Evolutionary conservation across 371 early-diverging fungal species (phyloP), one percentile per base, ranked within the genome.

Genomic region (Mortierella sp.): DNA sequence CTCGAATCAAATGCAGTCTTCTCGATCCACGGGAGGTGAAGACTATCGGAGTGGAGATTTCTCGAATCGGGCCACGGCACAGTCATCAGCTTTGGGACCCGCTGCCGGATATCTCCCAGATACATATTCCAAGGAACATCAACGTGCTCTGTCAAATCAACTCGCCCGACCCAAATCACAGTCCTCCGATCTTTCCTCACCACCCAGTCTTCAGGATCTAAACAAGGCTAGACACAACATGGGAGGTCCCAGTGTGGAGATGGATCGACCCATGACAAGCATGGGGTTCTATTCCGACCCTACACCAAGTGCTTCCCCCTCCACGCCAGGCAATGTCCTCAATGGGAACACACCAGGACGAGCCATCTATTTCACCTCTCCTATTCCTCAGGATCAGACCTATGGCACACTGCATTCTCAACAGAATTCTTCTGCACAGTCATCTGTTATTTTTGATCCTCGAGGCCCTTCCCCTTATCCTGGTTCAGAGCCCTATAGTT

Each of bases 91-190:
- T 5, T 58, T 76, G 1, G 77, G 77, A 61, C 77, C 77, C 12
- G 67, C 72, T 0, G 57, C 62, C 6, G 77, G 77, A 28, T 67
- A 51, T 43, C 26, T 76, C 16, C 77, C 77, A 7, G 67, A 71
- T 9, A 71, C 76, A 9, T 75, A 75, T 57, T 71, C 76, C 2
- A 59, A 70, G 26, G 68, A 75, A 25, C 68, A 75, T 18, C 76
- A 75, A 37, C 76, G 64, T 7, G 48, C 52, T 0, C 44, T 75
- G n/a, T 52, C 53, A 11, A 59, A 21, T 19, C 75, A 75, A 19
- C 21, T 75, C 15, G 45, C 56, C 2, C 70, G 55, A 19, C 23
- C 48, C 29, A 28, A 29, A 14, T 56, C 64, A n/a, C n/a, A n/a
- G n/a, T 4, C n/a, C 62, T 1, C 9, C 57, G 3, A 43, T 29